phyloP scores from a whole-genome alignment of 768 basidiomycete genomes.

The Lactarius hengduanensis region DNA sequence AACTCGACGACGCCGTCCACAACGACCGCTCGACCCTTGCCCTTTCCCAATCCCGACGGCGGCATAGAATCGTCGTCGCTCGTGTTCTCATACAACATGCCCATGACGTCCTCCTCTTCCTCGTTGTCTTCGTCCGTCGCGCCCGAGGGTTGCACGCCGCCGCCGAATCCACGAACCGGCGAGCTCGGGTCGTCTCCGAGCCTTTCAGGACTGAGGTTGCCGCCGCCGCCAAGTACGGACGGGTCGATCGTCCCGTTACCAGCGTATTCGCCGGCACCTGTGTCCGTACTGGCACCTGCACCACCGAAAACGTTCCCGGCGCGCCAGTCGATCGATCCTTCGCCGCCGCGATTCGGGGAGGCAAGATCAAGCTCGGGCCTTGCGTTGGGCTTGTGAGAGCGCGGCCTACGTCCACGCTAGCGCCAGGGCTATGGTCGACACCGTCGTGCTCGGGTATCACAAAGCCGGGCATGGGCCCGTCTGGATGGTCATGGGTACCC shows the following conservation, averaged over 20 bases:
- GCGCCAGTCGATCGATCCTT: conserved; percentile 1
- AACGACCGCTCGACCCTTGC: neutral
- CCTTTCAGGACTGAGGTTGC: conserved; percentile 6
- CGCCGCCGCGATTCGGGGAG: too few relatives aligned
- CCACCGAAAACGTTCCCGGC: neutral
- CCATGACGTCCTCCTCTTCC: conserved; percentile 14
- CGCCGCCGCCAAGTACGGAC: conserved; percentile 21
- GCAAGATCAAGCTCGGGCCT: neutral
- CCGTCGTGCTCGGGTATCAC: neutral
- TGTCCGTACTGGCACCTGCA: neutral
- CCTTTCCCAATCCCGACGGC: neutral
- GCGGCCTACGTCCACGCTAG: neutral
- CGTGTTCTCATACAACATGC: neutral
- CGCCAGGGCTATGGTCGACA: neutral
- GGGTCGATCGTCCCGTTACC: conserved; percentile 28
- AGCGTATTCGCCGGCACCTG: conserved; percentile 1
- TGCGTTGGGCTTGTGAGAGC: neutral
- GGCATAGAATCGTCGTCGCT: neutral
- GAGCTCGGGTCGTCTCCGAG: neutral
- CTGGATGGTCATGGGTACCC: conserved; percentile 1
- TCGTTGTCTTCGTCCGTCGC: neutral
- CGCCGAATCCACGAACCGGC: neutral
- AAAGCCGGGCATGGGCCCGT: conserved; percentile 18
- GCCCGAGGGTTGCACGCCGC: neutral
- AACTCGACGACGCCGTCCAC: neutral